These are phyloP conservation scores for Podaxis carcinomalis DNA, from an alignment of 768 basidiomycete genomes.

Conservation along the genomic window DNA sequence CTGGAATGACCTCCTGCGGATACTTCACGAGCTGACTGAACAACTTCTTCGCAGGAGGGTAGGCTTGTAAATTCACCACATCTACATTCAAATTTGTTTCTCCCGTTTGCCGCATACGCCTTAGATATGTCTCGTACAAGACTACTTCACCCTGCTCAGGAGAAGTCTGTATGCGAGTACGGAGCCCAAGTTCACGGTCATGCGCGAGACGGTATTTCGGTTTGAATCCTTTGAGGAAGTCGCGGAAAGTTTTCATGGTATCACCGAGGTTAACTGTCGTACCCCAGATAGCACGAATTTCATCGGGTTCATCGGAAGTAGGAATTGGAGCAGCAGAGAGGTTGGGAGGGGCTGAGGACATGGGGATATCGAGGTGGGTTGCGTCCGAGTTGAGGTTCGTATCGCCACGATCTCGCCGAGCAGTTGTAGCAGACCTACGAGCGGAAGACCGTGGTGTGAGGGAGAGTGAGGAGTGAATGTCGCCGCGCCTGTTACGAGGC, in stretches of 20 bases:
- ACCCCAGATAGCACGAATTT: constrained; percentile 94
- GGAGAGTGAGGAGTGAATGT: constrained; percentile 81
- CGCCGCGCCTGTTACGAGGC: constrained; percentile 76
- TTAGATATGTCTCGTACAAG: constrained; percentile 77
- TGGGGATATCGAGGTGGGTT: constrained; percentile 51
- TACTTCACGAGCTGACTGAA: constrained; percentile 84
- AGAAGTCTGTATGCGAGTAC: constrained; percentile 44
- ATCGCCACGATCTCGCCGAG: constrained; percentile 22
- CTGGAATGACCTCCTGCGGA: constrained; percentile 95
- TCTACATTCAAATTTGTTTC: constrained; percentile 93
- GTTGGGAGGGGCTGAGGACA: constrained; percentile 46
- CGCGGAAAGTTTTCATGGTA: constrained; percentile 86
- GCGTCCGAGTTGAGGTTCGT: constrained; percentile 56
- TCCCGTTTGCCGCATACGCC: constrained; percentile 86
- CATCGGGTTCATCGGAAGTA: constrained; percentile 67
- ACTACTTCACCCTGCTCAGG: constrained; percentile 66
- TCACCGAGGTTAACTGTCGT: constrained; percentile 91
- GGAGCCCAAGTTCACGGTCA: constrained; percentile 59
- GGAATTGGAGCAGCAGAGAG: constrained; percentile 60
- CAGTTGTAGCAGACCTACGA: constrained; percentile 32
- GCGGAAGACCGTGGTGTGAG: constrained; percentile 45
- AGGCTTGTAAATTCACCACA: constrained; percentile 79
- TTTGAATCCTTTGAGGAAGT: constrained; percentile 91
- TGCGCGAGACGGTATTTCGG: constrained; percentile 77
- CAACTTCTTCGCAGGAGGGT: constrained; percentile 79